Percentiles rank a stretch among this genome's conserved stretches.
Evolutionary conservation across 129 eudicot species (phyloP).

Genomic region (Pittosporum tobira): DNA sequence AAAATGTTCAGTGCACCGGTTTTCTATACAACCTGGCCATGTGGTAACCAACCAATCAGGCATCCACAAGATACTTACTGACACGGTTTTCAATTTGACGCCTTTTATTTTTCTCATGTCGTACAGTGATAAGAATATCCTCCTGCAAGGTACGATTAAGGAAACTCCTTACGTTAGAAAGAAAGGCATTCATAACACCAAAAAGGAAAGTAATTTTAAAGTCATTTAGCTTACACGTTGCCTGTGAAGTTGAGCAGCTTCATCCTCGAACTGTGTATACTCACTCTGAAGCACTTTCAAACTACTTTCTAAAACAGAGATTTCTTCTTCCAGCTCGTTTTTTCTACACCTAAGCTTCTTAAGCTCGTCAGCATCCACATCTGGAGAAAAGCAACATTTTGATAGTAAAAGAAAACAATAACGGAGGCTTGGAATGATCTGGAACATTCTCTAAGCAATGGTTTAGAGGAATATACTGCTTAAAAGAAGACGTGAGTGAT

Average conservation of each 20-base stretch:
- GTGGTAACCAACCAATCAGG: background rate
- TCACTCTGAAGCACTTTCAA: slow-evolving; percentile 44
- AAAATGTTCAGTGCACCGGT: background rate
- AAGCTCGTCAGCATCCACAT: slow-evolving; percentile 60
- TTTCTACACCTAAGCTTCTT: slow-evolving; percentile 39
- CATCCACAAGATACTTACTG: slow-evolving; percentile 44
- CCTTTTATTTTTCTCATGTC: slow-evolving; percentile 41
- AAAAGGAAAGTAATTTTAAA: background rate
- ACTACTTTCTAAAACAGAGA: slow-evolving; percentile 33
- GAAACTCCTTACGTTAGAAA: background rate
- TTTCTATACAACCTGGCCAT: background rate
- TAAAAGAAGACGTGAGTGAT: slow-evolving; percentile 56
- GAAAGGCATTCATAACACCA: background rate
- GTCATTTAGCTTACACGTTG: slow-evolving; percentile 51
- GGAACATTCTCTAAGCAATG: background rate
- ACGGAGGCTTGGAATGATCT: background rate
- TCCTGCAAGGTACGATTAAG: slow-evolving; percentile 36
- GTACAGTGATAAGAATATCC: slow-evolving; percentile 40
- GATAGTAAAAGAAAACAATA: background rate
- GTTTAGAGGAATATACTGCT: slow-evolving; percentile 39
- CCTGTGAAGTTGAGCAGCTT: slow-evolving; percentile 58
- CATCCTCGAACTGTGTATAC: slow-evolving; percentile 52
- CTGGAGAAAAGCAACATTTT: slow-evolving; percentile 26
- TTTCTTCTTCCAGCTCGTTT: slow-evolving; percentile 38
- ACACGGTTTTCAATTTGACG: slow-evolving; percentile 52